Conservation (phyloP, 345 rosid genomes). For the Euphorbia peplus region DNA sequence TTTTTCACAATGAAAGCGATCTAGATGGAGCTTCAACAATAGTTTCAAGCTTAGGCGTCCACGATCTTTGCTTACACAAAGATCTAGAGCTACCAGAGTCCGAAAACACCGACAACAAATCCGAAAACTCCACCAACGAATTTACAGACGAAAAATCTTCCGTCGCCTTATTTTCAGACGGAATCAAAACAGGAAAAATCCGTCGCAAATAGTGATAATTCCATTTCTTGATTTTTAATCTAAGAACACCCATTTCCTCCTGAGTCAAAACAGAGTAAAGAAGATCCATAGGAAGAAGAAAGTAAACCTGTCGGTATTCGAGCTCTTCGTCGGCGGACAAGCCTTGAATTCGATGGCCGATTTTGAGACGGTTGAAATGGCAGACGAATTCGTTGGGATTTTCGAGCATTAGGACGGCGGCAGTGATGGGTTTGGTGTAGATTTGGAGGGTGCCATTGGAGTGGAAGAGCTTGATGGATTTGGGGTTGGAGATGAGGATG, state of each 20-base stretch:
- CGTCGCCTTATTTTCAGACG: constrained; percentile 21
- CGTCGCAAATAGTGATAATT: constrained; percentile 23
- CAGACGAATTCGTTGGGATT: constrained; percentile 50
- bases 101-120: not conserved
- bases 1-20: not conserved
- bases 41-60: constrained; percentile 64
- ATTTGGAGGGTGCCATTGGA: constrained; percentile 33
- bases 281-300: constrained; percentile 57
- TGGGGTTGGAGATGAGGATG: constrained; percentile 20
- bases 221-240: constrained; percentile 36
- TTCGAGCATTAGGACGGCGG: constrained; percentile 43
- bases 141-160: not conserved
- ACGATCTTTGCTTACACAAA: constrained; percentile 45
- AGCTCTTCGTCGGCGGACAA: constrained; percentile 46
- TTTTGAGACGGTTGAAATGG: constrained; percentile 32
- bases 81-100: no score
- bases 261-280: constrained; percentile 50
- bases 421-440: constrained; percentile 41
- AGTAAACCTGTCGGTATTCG: constrained; percentile 38
- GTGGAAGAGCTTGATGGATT: constrained; percentile 31
- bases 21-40: constrained; percentile 38
- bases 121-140: no score
- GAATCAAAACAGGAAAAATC: constrained; percentile 35
- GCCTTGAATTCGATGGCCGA: constrained; percentile 41
- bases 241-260: constrained; percentile 43